A percentile compares a stretch with the other conserved stretches of the same genome.
phyloP scores from a whole-genome alignment of 345 rosid species.

The Clarkia xantiana region DNA sequence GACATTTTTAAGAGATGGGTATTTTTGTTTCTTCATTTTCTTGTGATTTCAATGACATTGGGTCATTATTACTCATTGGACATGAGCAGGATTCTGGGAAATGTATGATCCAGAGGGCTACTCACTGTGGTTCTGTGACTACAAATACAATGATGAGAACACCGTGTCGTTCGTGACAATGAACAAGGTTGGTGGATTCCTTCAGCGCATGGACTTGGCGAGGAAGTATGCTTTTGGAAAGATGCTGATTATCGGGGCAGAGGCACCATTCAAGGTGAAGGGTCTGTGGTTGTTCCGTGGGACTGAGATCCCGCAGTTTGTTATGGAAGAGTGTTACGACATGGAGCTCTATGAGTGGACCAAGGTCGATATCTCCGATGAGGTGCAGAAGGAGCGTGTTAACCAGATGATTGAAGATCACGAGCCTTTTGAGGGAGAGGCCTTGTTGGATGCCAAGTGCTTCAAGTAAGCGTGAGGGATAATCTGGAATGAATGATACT shows the following conservation, averaged over 20 bases:
- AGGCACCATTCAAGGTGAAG: constrained; percentile 81
- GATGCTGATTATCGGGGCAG: constrained; percentile 76
- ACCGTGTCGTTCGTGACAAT: constrained; percentile 75
- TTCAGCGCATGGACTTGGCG: constrained; percentile 89
- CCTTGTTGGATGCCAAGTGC: constrained; percentile 96
- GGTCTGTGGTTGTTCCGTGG: constrained; percentile 99
- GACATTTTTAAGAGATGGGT: no score
- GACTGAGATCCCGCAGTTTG: constrained; percentile 62
- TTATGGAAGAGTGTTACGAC: constrained; percentile 89
- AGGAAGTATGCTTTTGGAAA: constrained; percentile 95
- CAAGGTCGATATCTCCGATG: constrained; percentile 69
- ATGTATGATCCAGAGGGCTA: constrained; percentile 98
- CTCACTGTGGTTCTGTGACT: constrained; percentile 94
- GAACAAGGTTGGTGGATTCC: constrained; percentile 93
- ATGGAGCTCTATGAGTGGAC: constrained; percentile 96
- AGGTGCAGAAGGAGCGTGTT: constrained; percentile 82
- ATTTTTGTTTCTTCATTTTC: no score
- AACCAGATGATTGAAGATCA: constrained; percentile 88
- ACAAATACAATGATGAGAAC: constrained; percentile 95
- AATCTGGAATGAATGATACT: no score
- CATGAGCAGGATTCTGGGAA: constrained; percentile 87
- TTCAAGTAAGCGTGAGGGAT: constrained; percentile 76
- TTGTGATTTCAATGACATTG: no score
- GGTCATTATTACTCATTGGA: background rate
- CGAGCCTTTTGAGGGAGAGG: constrained; percentile 90